Conservation (phyloP, 1,139 yeast species). For the Geotrichum histeridarum region DNA sequence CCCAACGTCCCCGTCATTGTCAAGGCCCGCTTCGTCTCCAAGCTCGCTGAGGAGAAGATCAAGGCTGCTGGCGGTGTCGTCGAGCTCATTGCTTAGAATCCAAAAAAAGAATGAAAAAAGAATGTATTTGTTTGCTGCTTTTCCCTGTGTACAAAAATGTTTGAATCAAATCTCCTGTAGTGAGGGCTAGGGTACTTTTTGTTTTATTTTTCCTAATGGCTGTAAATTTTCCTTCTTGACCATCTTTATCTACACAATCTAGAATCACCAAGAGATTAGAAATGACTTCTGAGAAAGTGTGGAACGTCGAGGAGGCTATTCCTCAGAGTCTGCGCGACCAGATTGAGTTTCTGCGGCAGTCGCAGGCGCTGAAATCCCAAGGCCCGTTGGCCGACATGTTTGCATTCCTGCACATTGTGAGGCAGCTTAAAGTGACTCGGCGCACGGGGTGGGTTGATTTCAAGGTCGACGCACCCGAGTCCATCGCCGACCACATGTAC, state of each 20-base stretch:
- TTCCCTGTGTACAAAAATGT: background rate
- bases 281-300: slow-evolving; percentile 28
- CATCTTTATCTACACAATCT: background rate
- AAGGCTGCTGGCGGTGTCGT: slow-evolving; percentile 99
- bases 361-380: slow-evolving; percentile 7
- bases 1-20: slow-evolving; percentile 98
- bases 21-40: slow-evolving; percentile 98
- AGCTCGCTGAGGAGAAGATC: slow-evolving; percentile 99
- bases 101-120: background rate
- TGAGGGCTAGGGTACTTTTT: background rate
- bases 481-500: slow-evolving; percentile 94
- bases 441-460: slow-evolving; percentile 95
- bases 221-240: background rate
- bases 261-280: background rate
- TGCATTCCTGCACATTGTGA: slow-evolving; percentile 65
- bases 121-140: background rate
- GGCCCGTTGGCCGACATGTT: slow-evolving; percentile 14
- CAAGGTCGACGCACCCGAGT: slow-evolving; percentile 60
- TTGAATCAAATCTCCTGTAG: background rate
- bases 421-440: slow-evolving; percentile 69
- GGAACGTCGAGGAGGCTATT: slow-evolving; percentile 19
- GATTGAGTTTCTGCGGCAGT: slow-evolving; percentile 13
- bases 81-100: slow-evolving; percentile 89
- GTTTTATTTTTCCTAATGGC: background rate
- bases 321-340: slow-evolving; percentile 14